Percentiles rank a stretch among this genome's conserved stretches.
Evolutionary conservation across 2,329 filamentous ascomycete genomes (phyloP).

Genomic region (Beauveria asiatica): DNA sequence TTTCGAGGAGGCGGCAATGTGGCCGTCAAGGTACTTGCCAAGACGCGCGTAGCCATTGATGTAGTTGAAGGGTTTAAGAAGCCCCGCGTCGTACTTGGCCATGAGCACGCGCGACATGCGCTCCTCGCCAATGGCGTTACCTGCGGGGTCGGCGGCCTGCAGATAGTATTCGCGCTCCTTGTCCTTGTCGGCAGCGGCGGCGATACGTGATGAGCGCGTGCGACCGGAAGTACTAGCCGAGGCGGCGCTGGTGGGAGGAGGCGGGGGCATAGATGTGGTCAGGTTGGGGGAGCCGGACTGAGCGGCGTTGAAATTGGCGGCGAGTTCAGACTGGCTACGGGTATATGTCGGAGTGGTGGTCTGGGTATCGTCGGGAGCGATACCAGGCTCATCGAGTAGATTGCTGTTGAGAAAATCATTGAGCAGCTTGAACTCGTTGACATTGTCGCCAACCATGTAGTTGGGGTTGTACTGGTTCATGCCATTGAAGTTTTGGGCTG

Average conservation of each 20-base stretch:
- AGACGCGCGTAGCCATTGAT: constrained; percentile 90
- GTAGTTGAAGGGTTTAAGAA: constrained; percentile 96
- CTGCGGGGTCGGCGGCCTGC: constrained; percentile 89
- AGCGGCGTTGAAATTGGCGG: background rate
- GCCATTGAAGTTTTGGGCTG: constrained; percentile 77
- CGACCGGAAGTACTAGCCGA: constrained; percentile 33
- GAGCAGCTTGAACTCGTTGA: constrained; percentile 93
- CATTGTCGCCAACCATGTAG: constrained; percentile 88
- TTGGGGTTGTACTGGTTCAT: constrained; percentile 91
- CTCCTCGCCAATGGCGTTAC: constrained; percentile 76
- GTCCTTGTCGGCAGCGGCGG: constrained; percentile 60
- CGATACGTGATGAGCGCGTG: constrained; percentile 52
- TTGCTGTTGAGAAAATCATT: constrained; percentile 95
- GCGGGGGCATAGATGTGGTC: constrained; percentile 36
- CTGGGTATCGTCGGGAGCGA: constrained; percentile 54
- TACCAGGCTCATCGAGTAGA: constrained; percentile 72
- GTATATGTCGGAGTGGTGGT: background rate
- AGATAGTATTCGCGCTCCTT: constrained; percentile 87
- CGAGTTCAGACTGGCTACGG: constrained; percentile 23
- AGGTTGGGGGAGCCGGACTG: constrained; percentile 14
- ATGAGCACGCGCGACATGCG: constrained; percentile 90
- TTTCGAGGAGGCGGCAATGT: constrained; percentile 73
- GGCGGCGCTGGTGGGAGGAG: constrained; percentile 23
- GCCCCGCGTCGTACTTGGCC: constrained; percentile 91
- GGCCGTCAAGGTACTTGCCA: constrained; percentile 82